Base-by-base conservation (phyloP, 768 basidiomycete genomes). In the Leccinum variicolor region DNA sequence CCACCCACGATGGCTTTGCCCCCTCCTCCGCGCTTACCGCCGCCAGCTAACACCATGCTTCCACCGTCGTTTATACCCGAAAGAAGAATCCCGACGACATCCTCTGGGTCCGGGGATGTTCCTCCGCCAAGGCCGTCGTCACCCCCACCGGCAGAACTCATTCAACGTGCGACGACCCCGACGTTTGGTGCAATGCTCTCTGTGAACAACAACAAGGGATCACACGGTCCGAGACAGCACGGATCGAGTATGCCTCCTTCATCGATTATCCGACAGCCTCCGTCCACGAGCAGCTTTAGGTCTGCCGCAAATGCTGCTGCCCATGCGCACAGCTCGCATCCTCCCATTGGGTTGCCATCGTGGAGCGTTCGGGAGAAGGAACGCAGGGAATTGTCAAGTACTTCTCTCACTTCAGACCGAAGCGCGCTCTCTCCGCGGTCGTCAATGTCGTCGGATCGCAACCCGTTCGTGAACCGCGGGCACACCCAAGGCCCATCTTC, bases 81-180 rank as follows among this genome's bases (percentile, higher is more conserved):
- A 21, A 79, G 81, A 66, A 83, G 81, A 62, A 62, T 78, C 48
- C 75, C 75, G 25, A 75, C 77, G 4, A 71, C 70, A 15, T 77
- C 81, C 8, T 73, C 73, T 55, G 70, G 77, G 21, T 77, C 81
- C 5, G 75, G 78, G 46, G 87, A 89, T 60, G 72, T 75, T 6
- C 89, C 90, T 11, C 94, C 95, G 0, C 88, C 91, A 28, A 80
- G 95, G 46, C 96, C 96, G 0, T 89, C 86, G 4, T 98, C 96
- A 0, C 95, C 96, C 2, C 95, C 94, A 6, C 96, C 94, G 17
- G 77, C 89, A 17, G 94, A 98, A 56, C 89, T 97, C 67, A 86
- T 97, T 59, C 88, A 92, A 66, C 89, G 95, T 14, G 93, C 95
- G 10, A 92, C 92, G 4, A 93, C 92, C 1, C 92, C 92, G 1